A percentile compares a stretch with the other conserved stretches of the same genome.
Evolutionary conservation across 2,329 filamentous ascomycete genomes (phyloP).

Genomic region (Penicillium brasilianum): DNA sequence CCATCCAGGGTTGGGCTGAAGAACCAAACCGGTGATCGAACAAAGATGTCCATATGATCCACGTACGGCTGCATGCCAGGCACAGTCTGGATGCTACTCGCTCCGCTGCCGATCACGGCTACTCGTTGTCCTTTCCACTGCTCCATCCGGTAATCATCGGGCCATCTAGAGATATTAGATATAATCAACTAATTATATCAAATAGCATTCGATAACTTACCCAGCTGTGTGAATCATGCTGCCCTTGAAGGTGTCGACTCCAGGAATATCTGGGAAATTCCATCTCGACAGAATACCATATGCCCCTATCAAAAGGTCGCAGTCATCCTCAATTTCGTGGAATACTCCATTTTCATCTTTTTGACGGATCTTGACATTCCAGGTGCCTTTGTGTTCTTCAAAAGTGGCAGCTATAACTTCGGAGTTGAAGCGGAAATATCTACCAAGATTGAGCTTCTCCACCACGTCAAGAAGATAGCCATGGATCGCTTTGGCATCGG

Average conservation of each 20-base stretch:
- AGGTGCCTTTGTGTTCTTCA: no score
- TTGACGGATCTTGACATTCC: no score
- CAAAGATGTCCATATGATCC: slow-evolving; percentile 36
- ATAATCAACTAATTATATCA: neutral
- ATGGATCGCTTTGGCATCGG: no score
- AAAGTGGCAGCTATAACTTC: no score
- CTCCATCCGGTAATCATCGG: no score
- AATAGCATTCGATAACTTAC: slow-evolving; percentile 20
- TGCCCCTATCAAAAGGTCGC: no score
- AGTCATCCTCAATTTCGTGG: slow-evolving; percentile 48
- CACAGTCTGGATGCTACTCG: slow-evolving; percentile 50
- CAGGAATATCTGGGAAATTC: slow-evolving; percentile 45
- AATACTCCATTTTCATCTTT: neutral
- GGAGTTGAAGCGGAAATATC: no score
- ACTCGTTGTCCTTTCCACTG: slow-evolving; percentile 35
- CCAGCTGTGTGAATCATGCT: slow-evolving; percentile 51
- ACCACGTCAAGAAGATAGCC: no score
- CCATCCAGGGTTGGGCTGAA: no score
- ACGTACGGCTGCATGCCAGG: slow-evolving; percentile 49
- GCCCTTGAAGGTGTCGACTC: slow-evolving; percentile 54
- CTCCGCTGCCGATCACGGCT: slow-evolving; percentile 46
- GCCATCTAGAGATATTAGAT: neutral
- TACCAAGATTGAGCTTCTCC: no score
- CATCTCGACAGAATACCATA: no score
- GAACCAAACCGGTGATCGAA: no score